These are phyloP conservation scores for Camelina neglecta DNA, from an alignment of 345 rosid genomes.

Conservation along the genomic window DNA sequence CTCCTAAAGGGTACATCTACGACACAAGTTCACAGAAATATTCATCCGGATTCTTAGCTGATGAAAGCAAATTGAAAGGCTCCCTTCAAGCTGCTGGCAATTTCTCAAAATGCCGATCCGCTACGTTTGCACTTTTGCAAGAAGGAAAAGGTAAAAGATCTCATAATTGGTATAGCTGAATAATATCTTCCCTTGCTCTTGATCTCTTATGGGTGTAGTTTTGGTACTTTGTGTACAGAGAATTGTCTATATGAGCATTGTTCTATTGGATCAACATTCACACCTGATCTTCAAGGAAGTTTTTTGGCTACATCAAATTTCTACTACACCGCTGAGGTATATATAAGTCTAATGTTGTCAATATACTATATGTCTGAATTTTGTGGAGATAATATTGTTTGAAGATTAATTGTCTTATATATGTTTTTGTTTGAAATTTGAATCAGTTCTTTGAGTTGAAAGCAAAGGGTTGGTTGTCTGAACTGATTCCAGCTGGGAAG, in stretches of 20 bases:
- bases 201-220: constrained; percentile 16
- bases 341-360: neutral
- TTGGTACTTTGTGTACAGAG: constrained; percentile 51
- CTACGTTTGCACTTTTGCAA: constrained; percentile 61
- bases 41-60: constrained; percentile 10
- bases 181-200: neutral
- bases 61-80: constrained; percentile 41
- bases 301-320: constrained; percentile 61
- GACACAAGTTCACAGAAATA: constrained; percentile 37
- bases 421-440: constrained; percentile 20
- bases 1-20: constrained; percentile 75
- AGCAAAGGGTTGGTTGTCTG: constrained; percentile 62
- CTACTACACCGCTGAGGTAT: neutral
- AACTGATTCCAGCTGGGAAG: constrained; percentile 60
- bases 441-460: constrained; percentile 74
- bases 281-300: constrained; percentile 75
- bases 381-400: constrained; percentile 4
- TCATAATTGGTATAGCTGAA: constrained; percentile 1
- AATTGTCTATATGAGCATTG: constrained; percentile 63
- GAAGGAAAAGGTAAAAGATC: constrained; percentile 66
- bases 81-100: constrained; percentile 59
- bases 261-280: constrained; percentile 75
- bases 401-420: constrained; percentile 3
- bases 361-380: neutral
- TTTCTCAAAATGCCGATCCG: constrained; percentile 85